phyloP scores from a whole-genome alignment of 768 basidiomycete genomes.

The Lentinula raphanica region DNA sequence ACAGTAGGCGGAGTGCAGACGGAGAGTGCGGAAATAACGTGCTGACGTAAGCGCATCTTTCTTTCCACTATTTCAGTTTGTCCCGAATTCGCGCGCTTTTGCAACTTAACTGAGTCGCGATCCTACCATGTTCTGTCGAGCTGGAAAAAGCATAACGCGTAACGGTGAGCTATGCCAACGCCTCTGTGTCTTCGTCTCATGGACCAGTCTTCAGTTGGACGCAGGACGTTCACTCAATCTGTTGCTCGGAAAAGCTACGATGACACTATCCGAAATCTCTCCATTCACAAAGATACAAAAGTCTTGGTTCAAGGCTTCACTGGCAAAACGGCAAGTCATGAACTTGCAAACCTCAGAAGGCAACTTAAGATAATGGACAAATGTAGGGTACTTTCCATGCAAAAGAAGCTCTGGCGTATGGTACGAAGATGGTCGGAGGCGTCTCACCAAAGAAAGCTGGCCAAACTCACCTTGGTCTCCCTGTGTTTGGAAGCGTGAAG shows the following conservation, averaged over 20 bases:
- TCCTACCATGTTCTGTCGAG: constrained; percentile 54
- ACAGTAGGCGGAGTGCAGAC: not conserved
- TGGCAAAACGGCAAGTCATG: constrained; percentile 79
- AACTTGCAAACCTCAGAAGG: not conserved
- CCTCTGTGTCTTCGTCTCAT: not conserved
- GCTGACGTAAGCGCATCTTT: not conserved
- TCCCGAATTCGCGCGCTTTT: not conserved
- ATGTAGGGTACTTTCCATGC: constrained; percentile 92
- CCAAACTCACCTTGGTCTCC: constrained; percentile 89
- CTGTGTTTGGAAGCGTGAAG: constrained; percentile 86
- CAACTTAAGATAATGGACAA: not conserved
- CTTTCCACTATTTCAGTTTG: not conserved
- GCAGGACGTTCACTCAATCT: constrained; percentile 79
- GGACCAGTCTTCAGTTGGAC: constrained; percentile 40
- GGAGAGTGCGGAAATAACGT: not conserved
- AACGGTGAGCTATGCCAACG: constrained; percentile 35
- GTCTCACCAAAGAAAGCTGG: constrained; percentile 97
- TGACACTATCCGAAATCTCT: constrained; percentile 86
- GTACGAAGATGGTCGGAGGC: constrained; percentile 97
- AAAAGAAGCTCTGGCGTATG: constrained; percentile 88
- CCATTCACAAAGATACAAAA: constrained; percentile 91
- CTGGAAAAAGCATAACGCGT: constrained; percentile 50
- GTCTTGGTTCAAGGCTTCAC: constrained; percentile 91
- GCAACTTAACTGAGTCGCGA: constrained; percentile 5
- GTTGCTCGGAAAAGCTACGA: constrained; percentile 74